Base-by-base conservation (phyloP, 768 basidiomycete species). In the Auricularia sp. region DNA sequence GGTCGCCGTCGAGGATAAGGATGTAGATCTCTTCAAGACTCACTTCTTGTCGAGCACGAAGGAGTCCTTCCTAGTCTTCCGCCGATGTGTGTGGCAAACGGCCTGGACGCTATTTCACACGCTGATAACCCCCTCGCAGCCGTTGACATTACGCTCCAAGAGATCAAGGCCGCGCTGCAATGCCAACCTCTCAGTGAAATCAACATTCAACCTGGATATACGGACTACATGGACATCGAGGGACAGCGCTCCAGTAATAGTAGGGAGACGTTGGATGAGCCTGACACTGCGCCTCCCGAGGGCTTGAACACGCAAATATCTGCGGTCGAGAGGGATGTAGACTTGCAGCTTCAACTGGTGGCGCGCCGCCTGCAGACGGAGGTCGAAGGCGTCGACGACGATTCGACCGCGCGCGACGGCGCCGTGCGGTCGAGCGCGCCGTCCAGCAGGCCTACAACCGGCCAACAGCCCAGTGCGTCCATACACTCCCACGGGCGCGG, bases 31-130 rank as follows among this genome's bases (percentile, higher is more conserved):
- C 33, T 71, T 69, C 64, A 66, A 65, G 44, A 62, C 62, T 6
- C 62, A 64, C 29, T 69, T 70, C 54, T 62, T 71, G 7, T 68
- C 71, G 39, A 65, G 56, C 21, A 67, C 70, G 1, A 65, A 66
- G n/a, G 39, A 54, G 35, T n/a, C 67, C 2, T 71, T 70, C 62
- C 68, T 62, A 24, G 39, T 63, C 18, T 62, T 71, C 24, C 64
- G 69, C 34, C 66, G 70, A 24, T 69, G 68, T 67, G 8, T 10
- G 61, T 24, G 39, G 39, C 8, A 7, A 8, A 29, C 29, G 13
- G 39, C 39, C 7, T 8, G 39, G 24, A 24, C 29, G 11, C 18
- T 29, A 13, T 61, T 63, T 1, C 5, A 59, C 29, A 6, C 24
- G 1, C 24, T 59, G 24, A 34, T 34, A 21, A 18, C 18, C 11